Percentiles rank a stretch among this genome's conserved stretches.
These are phyloP conservation scores for Melastoma candidum DNA, from an alignment of 441 rosid species.

Conservation along the genomic window DNA sequence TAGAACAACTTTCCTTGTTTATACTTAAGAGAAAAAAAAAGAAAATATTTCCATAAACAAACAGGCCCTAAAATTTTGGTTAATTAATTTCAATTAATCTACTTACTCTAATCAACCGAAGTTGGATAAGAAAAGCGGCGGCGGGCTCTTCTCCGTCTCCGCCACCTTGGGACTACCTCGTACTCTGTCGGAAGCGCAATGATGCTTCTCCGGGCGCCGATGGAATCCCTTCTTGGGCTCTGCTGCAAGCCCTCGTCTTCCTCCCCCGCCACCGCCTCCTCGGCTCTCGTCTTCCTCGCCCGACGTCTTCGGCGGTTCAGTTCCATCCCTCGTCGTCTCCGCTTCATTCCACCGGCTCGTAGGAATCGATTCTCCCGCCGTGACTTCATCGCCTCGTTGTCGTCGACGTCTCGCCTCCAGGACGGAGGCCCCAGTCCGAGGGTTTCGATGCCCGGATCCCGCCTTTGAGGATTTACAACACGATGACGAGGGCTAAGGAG, in stretches of 20 bases:
- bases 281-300: no score
- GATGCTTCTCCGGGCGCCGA: no score
- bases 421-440: background rate
- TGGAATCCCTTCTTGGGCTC: conserved; percentile 3
- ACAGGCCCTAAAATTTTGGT: no score
- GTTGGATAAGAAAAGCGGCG: no score
- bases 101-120: no score
- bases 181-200: no score
- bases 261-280: background rate
- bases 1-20: no score
- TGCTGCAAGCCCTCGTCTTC: conserved; percentile 1
- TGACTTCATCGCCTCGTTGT: background rate
- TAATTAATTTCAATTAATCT: no score
- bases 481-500: conserved; percentile 16
- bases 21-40: no score
- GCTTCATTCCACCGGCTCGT: background rate
- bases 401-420: background rate
- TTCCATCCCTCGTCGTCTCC: background rate
- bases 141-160: no score
- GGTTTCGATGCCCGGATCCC: background rate
- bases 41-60: no score
- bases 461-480: conserved; percentile 10
- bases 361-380: background rate
- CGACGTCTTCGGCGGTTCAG: background rate
- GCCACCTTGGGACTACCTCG: no score